phyloP scores from a whole-genome alignment of 2,329 filamentous ascomycete species.

The Fusarium poae region DNA sequence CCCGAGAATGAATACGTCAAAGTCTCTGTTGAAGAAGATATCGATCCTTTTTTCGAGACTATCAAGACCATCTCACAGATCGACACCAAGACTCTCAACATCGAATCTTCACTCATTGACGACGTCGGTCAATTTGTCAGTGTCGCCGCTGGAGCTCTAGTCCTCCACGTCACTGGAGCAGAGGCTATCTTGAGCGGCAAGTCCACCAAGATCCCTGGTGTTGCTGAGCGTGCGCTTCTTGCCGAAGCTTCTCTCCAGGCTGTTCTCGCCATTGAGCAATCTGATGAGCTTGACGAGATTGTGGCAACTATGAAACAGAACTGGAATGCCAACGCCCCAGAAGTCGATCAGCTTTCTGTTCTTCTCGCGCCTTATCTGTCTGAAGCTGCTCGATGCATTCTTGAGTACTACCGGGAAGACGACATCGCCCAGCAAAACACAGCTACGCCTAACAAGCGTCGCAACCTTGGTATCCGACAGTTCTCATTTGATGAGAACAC shows the following conservation, averaged over 20 bases:
- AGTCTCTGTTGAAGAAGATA: background rate
- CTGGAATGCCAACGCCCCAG: constrained; percentile 24
- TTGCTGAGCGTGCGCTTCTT: background rate
- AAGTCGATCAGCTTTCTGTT: constrained; percentile 13
- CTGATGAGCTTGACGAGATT: constrained; percentile 33
- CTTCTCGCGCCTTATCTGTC: constrained; percentile 29
- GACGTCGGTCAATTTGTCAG: background rate
- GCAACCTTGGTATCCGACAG: constrained; percentile 12
- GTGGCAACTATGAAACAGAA: constrained; percentile 29
- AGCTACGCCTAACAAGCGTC: background rate
- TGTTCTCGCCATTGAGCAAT: constrained; percentile 31
- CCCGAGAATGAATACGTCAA: background rate
- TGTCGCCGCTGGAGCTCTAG: background rate
- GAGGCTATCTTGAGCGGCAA: background rate
- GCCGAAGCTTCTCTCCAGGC: constrained; percentile 31
- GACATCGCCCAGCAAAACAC: background rate
- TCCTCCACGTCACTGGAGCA: background rate
- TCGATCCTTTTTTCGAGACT: background rate
- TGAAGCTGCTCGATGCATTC: constrained; percentile 13
- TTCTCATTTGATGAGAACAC: background rate
- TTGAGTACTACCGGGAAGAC: constrained; percentile 4
- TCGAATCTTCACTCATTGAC: background rate
- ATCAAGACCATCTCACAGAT: background rate
- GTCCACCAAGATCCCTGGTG: background rate
- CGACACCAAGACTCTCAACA: background rate